These are phyloP conservation scores for Gloeostereum incarnatum DNA, from an alignment of 768 basidiomycete genomes.

Conservation along the genomic window DNA sequence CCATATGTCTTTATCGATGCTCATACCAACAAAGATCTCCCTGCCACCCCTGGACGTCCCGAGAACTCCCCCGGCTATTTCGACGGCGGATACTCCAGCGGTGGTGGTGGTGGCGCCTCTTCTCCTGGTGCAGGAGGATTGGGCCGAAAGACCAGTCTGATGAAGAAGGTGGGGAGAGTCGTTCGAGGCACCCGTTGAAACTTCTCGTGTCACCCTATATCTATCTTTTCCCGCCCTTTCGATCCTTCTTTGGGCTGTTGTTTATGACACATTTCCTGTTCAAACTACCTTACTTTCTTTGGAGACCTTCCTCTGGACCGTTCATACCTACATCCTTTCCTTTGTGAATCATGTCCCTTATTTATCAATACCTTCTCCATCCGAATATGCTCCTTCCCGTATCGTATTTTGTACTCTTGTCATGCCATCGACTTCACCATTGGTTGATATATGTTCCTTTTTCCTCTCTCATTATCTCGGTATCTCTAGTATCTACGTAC, in stretches of 20 bases:
- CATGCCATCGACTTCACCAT: too few species aligned
- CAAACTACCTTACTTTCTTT: background rate
- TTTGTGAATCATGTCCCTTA: background rate
- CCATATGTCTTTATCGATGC: conserved; percentile 60
- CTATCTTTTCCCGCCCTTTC: conserved; percentile 2
- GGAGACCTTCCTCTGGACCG: background rate
- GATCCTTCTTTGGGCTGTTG: background rate
- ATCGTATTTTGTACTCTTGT: too few species aligned
- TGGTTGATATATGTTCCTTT: too few species aligned
- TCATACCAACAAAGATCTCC: conserved; percentile 46
- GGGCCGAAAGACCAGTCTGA: conserved; percentile 66
- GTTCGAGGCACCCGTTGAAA: conserved; percentile 46
- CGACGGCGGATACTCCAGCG: conserved; percentile 29
- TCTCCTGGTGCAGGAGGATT: conserved; percentile 34
- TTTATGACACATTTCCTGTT: background rate
- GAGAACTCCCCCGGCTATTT: conserved; percentile 43
- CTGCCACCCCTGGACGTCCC: conserved; percentile 29
- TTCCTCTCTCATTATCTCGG: too few species aligned
- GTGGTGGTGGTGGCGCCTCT: conserved; percentile 13
- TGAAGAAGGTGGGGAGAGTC: conserved; percentile 71
- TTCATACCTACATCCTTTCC: background rate
- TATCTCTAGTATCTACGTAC: too few species aligned
- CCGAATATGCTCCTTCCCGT: too few species aligned
- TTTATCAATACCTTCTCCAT: too few species aligned
- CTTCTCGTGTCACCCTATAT: conserved; percentile 2